Base-by-base conservation (phyloP, 768 basidiomycete genomes). In the Flagelloscypha sp. region DNA sequence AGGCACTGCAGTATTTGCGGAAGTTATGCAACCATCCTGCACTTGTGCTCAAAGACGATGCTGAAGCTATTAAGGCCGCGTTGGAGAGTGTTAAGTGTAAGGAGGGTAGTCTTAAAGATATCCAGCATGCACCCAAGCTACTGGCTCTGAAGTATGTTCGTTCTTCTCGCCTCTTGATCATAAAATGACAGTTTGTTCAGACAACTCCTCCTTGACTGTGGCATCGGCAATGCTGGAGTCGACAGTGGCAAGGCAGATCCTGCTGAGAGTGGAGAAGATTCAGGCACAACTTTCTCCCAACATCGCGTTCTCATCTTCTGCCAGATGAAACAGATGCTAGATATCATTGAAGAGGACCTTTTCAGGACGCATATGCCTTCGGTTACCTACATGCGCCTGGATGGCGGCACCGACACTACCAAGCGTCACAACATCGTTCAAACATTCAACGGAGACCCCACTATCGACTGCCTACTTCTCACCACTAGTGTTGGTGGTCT, bases 241-340 rank as follows among this genome's bases (percentile, higher is more conserved):
- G 85, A 87, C 30, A 53, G 68, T 7, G 66, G 70, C 15, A 84
- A 87, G 56, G 76, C 74, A 41, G 83, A 87, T 46, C 54, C 75
- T 11, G 72, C 70, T 22, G 80, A 86, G 41, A 65, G 72, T 1
- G 63, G 75, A 29, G 57, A 73, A 9, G 70, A 59, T 3, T 37
- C 63, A 1, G 74, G 69, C 2, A 53, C 74, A 17, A 59, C 66
- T 19, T 84, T 92, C 53, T 86, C 94, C 15, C 93, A 94, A 47
- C 95, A 99, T 54, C 87, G 95, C n/a, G 93, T 94, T 36, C 76
- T 99, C 44, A 94, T 99, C 48, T 99, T 99, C 64, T 98, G 94
- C 50, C 95, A 99, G 62, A 88, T 97, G 77, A 95, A 97, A 57
- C 86, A 89, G 55, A 99, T 98, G 95, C 72, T 99, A 33, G 88